phyloP scores from a whole-genome alignment of 2,329 filamentous ascomycete species.

The Blumeriella jaapii region DNA sequence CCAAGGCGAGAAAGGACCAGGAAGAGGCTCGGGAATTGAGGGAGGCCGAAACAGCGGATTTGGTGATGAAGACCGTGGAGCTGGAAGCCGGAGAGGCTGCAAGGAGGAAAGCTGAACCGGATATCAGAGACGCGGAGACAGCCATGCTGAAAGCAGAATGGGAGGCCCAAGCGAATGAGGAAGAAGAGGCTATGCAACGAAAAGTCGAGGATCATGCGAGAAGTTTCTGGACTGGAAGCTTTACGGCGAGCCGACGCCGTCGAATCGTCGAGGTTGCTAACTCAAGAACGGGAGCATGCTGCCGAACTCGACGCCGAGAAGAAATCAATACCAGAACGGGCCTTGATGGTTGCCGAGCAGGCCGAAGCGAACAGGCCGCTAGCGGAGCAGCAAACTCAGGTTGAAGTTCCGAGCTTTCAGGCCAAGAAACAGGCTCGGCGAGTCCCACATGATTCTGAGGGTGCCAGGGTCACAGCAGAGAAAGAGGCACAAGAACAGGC shows the following conservation, averaged over 20 bases:
- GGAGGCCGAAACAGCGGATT: slow-evolving; percentile 12
- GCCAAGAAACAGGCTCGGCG: not conserved
- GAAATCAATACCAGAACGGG: too few species aligned
- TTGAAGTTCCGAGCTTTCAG: not conserved
- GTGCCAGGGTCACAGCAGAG: not conserved
- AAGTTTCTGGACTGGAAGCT: slow-evolving; percentile 2
- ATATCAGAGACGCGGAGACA: slow-evolving; percentile 9
- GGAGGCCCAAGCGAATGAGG: not conserved
- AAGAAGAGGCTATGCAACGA: not conserved
- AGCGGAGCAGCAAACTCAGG: slow-evolving; percentile 1
- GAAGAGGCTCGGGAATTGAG: slow-evolving; percentile 22
- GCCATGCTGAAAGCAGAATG: slow-evolving; percentile 3
- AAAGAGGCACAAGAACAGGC: not conserved
- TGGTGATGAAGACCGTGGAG: slow-evolving; percentile 10
- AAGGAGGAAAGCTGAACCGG: slow-evolving; percentile 4
- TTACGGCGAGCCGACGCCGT: slow-evolving; percentile 5
- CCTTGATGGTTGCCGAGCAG: too few species aligned
- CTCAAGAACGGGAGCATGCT: too few species aligned
- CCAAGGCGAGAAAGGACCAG: slow-evolving; percentile 18
- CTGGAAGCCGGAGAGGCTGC: slow-evolving; percentile 11
- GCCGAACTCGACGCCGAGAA: too few species aligned
- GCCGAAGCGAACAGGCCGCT: slow-evolving; percentile 1
- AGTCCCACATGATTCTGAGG: too few species aligned
- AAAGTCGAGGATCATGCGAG: slow-evolving; percentile 11
- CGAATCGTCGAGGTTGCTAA: slow-evolving; percentile 2